These are phyloP conservation scores for Phytophthora melonis DNA, from an alignment of 352 stramenopile species.

Conservation along the genomic window DNA sequence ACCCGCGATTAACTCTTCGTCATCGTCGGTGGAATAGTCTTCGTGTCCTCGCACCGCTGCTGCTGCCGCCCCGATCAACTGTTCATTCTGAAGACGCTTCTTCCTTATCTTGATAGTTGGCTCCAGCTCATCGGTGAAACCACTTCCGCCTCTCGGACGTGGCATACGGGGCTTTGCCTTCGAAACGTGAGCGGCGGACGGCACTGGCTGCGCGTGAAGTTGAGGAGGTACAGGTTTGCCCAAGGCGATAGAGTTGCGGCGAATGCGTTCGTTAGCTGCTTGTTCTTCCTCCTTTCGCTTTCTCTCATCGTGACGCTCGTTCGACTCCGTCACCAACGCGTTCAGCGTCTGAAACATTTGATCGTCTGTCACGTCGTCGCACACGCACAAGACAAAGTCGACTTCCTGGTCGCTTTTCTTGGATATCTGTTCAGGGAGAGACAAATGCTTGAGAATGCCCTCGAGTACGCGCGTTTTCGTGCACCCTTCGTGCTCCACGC, in stretches of 20 bases:
- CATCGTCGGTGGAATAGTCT: constrained; percentile 52
- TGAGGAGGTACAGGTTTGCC: constrained; percentile 17
- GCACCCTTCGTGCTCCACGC: constrained; percentile 82
- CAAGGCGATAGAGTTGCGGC: constrained; percentile 33
- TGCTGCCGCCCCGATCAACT: constrained; percentile 28
- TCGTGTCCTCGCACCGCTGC: constrained; percentile 40
- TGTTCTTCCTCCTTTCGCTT: constrained; percentile 49
- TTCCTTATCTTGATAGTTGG: constrained; percentile 27
- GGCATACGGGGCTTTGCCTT: constrained; percentile 49
- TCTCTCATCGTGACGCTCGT: constrained; percentile 70
- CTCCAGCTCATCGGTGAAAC: constrained; percentile 33
- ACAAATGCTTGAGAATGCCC: constrained; percentile 78
- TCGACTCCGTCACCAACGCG: constrained; percentile 76
- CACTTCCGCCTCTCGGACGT: constrained; percentile 29
- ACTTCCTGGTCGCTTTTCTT: constrained; percentile 77
- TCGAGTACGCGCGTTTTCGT: constrained; percentile 84
- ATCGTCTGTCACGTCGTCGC: constrained; percentile 89
- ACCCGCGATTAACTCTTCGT: constrained; percentile 56
- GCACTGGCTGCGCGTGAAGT: constrained; percentile 38
- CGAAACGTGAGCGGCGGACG: constrained; percentile 44
- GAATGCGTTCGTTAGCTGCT: constrained; percentile 41
- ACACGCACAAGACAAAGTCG: constrained; percentile 91
- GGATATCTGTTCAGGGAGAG: constrained; percentile 68
- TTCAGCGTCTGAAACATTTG: constrained; percentile 93
- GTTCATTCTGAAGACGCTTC: constrained; percentile 28